Evolutionary conservation across 2,329 filamentous ascomycete species (phyloP), one percentile per base, ranked within the genome.

Genomic region (Ophiocordyceps unilateralis): DNA sequence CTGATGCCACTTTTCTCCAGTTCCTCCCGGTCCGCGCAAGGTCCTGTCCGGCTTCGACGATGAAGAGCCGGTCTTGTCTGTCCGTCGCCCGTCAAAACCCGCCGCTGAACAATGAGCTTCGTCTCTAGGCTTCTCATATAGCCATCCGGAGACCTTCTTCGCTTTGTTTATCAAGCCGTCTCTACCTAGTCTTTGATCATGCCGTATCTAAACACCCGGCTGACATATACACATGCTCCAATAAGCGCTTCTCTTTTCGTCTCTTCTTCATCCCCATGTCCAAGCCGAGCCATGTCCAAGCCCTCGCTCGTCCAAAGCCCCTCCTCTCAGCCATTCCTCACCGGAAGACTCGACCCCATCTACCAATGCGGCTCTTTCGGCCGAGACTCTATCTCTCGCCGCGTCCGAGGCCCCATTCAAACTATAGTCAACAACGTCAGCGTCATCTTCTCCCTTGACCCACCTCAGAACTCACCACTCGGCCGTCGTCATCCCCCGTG

Each of bases 401-500:
- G 49, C 69, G 69, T n/a, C 72, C 63, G 50, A 78, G 59, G 48
- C 70, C 76, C 75, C 75, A 79, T 56, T 79, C 74, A 52, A 74
- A 78, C 75, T 78, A n/a, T n/a, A n/a, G 41, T 20, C n/a, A 10
- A 5, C 20, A 5, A 3, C 0, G 41, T 45, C 22, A 45, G 44
- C 39, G 7, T 14, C 28, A 14, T 23, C 15, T n/a, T 10, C 24
- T 9, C 20, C 11, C 12, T n/a, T 15, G 4, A 11, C 28, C 7
- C 12, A 4, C 21, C 30, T 2, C 11, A 15, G 19, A 9, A 59
- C 63, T 58, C 49, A 91, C 84, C 61, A 98, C 89, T 67, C 80
- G 73, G 24, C 91, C 91, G 49, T 87, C 82, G 49, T 96, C 91
- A 64, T 96, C 91, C 3, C 89, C 91, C 0, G 88, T 94, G 61